Evolutionary conservation across 2,329 filamentous ascomycete species (phyloP), one percentile per base, ranked within the genome.

Genomic region (Leptoxyphium fumago): DNA sequence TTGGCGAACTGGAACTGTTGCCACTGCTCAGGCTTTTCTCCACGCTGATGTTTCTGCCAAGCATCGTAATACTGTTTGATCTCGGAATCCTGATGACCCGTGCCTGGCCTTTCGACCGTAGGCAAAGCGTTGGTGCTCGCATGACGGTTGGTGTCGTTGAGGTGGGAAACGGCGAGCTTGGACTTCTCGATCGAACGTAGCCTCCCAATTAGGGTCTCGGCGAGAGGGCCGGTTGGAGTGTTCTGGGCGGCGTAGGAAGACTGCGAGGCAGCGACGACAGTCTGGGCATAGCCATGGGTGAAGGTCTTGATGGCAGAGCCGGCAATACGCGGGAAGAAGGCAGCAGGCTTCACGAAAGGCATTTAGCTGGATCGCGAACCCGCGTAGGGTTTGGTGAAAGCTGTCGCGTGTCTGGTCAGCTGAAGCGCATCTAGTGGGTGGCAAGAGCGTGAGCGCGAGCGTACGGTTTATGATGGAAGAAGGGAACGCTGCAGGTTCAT

Each of bases 271-370:
- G 91, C 91, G 69, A 98, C 87, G 68, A 96, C 82, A 51, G 88
- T 94, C 66, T 96, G 89, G 57, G 88, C 88, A 76, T 95, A 96
- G 69, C 89, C 89, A 77, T 96, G 86, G 65, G 86, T 89, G 66
- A 96, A 83, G 61, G 88, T 87, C 73, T 96, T 96, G 56, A 63
- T 56, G 43, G 60, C 60, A 47, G 59, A 54, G 49, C 56, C 55
- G 62, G 85, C 81, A 70, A 95, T 83, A 82, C 91, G 89, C 78
- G 94, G 86, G 74, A 96, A 84, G 73, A 78, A 74, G 61, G 78
- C 76, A 59, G 80, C 79, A 60, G 79, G 78, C 67, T 82, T 82
- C 64, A 77, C 61, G 60, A 71, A 70, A 61, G 70, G 67, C 89
- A 95, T 96, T 94, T 93, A 94, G 84, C 75, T 78, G 65, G 76